These are phyloP conservation scores for Magnolia changhungtana DNA, from an alignment of 164 flowering plant species.

Conservation along the genomic window DNA sequence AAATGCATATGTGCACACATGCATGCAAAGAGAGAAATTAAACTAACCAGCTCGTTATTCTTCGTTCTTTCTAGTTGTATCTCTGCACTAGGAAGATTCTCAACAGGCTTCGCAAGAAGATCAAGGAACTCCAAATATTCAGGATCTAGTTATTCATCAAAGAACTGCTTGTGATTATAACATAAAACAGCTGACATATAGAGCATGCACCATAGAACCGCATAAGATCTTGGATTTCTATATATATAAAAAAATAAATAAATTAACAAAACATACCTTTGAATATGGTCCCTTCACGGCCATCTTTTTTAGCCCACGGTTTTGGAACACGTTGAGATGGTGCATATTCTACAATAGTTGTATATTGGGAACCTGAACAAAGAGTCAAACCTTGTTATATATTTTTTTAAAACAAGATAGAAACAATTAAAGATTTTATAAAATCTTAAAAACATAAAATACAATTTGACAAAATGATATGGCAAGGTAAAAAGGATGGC, in stretches of 20 bases:
- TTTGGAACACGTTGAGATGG: slow-evolving; percentile 90
- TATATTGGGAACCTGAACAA: slow-evolving; percentile 63
- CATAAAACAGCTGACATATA: neutral
- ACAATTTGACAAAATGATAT: neutral
- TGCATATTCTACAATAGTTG: slow-evolving; percentile 79
- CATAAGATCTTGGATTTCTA: neutral
- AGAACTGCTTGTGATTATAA: slow-evolving; percentile 23
- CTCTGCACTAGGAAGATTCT: slow-evolving; percentile 97
- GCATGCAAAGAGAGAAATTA: neutral
- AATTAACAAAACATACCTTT: slow-evolving; percentile 43
- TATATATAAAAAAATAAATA: neutral
- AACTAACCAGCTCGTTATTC: slow-evolving; percentile 80
- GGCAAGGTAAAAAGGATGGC: neutral
- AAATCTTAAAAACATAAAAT: neutral
- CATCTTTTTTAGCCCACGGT: too few relatives aligned
- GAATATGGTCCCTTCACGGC: slow-evolving; percentile 81
- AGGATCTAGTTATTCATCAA: slow-evolving; percentile 58
- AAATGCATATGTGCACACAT: neutral
- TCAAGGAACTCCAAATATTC: slow-evolving; percentile 92
- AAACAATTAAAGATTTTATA: too few relatives aligned
- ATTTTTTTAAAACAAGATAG: too few relatives aligned
- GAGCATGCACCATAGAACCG: neutral
- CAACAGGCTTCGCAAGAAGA: slow-evolving; percentile 72
- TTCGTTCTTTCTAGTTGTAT: slow-evolving; percentile 86
- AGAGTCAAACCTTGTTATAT: too few relatives aligned